Evolutionary conservation across 352 stramenopile genomes (phyloP), one percentile per base, ranked within the genome.

Genomic region (Pythium volutum): DNA sequence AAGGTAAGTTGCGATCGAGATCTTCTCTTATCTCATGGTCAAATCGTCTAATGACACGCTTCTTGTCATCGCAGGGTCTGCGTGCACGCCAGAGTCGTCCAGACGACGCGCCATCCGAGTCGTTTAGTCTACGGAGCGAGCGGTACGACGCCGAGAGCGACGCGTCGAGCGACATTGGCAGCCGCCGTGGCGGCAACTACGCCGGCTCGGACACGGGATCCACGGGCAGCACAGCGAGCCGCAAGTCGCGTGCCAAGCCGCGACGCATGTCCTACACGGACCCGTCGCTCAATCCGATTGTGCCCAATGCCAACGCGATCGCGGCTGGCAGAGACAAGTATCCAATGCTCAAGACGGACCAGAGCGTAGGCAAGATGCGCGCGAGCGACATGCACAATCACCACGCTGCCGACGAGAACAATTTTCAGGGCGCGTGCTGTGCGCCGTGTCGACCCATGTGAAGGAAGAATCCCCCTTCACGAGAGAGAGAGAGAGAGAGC

Each of bases 81-180:
- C 77, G 81, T 33, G 78, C 75, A 23, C 79, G 83, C 9, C 86
- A 95, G 67, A 70, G 78, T 34, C 78, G 82, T n/a, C 84, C 82
- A 0, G 82, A 93, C 47, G 71, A 76, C 26, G 81, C 82, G 9
- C 79, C 80, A 25, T 95, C 86, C 31, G 86, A 93, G 63, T 73
- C 88, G 23, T 93, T 91, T 58, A 93, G 84, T 72, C 63, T 89
- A 12, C 79, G 81, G 49, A 92, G 85, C 58, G 86, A 93, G 67
- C 80, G 76, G 38, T 88, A 87, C 70, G 86, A 95, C 60, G 74
- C 75, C 4, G 83, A 91, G 69, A 95, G 86, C 56, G 86, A 95
- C 62, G 86, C 76, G 27, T 95, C 84, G 20, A 93, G 84, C 45
- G 82, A 91, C 43, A 85, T 87, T 57, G 75, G 79, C 41, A 67